Conservation (phyloP, 2,329 filamentous ascomycete genomes). For the Aspergillus chevalieri region DNA sequence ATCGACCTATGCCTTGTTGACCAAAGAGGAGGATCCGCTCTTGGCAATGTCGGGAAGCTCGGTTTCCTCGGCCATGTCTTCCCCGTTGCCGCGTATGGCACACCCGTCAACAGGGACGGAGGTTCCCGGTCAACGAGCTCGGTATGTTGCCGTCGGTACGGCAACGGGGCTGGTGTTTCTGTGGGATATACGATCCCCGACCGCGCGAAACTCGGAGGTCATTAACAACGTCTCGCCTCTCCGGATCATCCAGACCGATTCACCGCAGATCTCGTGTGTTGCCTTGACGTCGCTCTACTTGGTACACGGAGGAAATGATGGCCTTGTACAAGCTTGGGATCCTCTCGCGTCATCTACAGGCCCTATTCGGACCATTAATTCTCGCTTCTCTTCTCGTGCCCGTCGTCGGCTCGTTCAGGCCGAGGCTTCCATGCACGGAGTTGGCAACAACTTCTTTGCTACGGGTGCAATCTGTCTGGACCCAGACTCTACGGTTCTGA, state of each 20-base stretch:
- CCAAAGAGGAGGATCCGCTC: constrained; percentile 71
- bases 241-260: constrained; percentile 83
- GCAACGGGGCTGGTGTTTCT: constrained; percentile 68
- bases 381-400: constrained; percentile 72
- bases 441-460: constrained; percentile 70
- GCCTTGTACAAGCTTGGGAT: constrained; percentile 94
- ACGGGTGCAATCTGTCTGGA: constrained; percentile 81
- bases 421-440: constrained; percentile 59
- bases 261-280: constrained; percentile 75
- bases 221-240: constrained; percentile 61
- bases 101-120: constrained; percentile 46
- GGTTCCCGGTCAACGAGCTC: constrained; percentile 76
- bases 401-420: constrained; percentile 67
- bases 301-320: constrained; percentile 89
- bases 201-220: constrained; percentile 49
- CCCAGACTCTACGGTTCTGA: constrained; percentile 75
- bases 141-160: constrained; percentile 76
- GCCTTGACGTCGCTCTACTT: constrained; percentile 80
- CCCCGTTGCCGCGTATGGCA: constrained; percentile 47
- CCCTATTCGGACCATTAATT: constrained; percentile 80
- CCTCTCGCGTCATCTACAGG: constrained; percentile 73
- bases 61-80: constrained; percentile 49
- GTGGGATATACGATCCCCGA: constrained; percentile 73
- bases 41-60: constrained; percentile 53
- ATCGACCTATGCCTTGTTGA: constrained; percentile 66